Conservation (phyloP, 2,329 filamentous ascomycete species). For the Blastomyces parvus region DNA sequence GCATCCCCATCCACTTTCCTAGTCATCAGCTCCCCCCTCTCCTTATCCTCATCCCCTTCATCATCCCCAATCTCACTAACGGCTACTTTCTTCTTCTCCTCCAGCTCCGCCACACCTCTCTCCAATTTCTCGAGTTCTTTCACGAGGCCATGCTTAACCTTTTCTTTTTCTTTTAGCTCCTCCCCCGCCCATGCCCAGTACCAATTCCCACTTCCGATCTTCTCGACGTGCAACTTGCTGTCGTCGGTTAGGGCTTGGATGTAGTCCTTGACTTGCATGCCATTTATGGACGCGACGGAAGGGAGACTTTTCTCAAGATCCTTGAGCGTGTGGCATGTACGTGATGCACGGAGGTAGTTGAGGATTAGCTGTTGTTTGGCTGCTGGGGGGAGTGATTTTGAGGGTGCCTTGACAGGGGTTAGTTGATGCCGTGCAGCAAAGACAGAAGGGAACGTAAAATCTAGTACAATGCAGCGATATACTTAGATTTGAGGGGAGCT, state of each 20-base stretch:
- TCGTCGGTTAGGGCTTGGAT: conserved; percentile 54
- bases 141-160: conserved; percentile 25
- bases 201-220: conserved; percentile 63
- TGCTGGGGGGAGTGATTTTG: conserved; percentile 48
- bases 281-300: conserved; percentile 52
- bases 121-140: conserved; percentile 25
- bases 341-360: conserved; percentile 50
- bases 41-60: conserved; percentile 15
- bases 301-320: conserved; percentile 58
- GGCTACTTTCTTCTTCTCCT: conserved; percentile 16
- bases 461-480: not conserved
- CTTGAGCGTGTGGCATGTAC: conserved; percentile 55
- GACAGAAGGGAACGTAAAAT: not conserved
- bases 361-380: conserved; percentile 52
- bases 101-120: conserved; percentile 16
- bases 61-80: conserved; percentile 15
- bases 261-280: conserved; percentile 60
- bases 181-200: conserved; percentile 59
- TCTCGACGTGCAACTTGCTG: conserved; percentile 53
- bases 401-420: conserved; percentile 21
- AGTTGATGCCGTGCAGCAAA: not conserved
- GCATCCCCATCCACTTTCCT: conserved; percentile 10
- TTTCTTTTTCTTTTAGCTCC: conserved; percentile 33
- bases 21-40: conserved; percentile 11
- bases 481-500: not conserved